Percentiles rank a stretch among this genome's conserved stretches.
Evolutionary conservation across 352 stramenopile genomes (phyloP).

Genomic region (Peronospora belbahrii): DNA sequence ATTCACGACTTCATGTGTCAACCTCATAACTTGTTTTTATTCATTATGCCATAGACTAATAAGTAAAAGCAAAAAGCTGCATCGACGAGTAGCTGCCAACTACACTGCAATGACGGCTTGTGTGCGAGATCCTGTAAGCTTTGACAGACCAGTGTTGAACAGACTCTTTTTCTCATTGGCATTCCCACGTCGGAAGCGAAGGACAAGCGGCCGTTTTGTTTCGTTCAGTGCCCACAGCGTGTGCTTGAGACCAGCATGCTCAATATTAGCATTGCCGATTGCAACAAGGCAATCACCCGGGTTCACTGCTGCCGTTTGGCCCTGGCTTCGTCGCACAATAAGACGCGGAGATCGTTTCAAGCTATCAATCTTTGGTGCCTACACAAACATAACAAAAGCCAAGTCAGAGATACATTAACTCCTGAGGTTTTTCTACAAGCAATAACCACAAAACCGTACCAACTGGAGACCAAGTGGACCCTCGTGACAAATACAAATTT

Average conservation of each 20-base stretch:
- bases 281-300: constrained; percentile 75
- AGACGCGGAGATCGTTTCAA: constrained; percentile 51
- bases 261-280: constrained; percentile 77
- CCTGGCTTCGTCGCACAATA: constrained; percentile 67
- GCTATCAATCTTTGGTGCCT: constrained; percentile 39
- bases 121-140: constrained; percentile 24
- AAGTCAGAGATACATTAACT: constrained; percentile 2
- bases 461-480: constrained; percentile 61
- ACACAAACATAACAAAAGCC: constrained; percentile 3
- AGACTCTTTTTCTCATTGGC: constrained; percentile 70
- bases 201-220: constrained; percentile 54
- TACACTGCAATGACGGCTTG: constrained; percentile 47
- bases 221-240: constrained; percentile 82
- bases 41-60: constrained; percentile 11
- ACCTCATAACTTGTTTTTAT: constrained; percentile 16
- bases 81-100: not conserved
- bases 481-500: constrained; percentile 53
- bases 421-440: not conserved
- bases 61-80: constrained; percentile 18
- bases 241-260: constrained; percentile 79
- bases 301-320: constrained; percentile 65
- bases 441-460: constrained; percentile 21
- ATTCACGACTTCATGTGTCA: constrained; percentile 8
- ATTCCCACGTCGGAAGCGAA: constrained; percentile 76
- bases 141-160: constrained; percentile 40